Evolutionary conservation across 441 rosid species (phyloP).

Genomic region (Erodium moschatum): DNA sequence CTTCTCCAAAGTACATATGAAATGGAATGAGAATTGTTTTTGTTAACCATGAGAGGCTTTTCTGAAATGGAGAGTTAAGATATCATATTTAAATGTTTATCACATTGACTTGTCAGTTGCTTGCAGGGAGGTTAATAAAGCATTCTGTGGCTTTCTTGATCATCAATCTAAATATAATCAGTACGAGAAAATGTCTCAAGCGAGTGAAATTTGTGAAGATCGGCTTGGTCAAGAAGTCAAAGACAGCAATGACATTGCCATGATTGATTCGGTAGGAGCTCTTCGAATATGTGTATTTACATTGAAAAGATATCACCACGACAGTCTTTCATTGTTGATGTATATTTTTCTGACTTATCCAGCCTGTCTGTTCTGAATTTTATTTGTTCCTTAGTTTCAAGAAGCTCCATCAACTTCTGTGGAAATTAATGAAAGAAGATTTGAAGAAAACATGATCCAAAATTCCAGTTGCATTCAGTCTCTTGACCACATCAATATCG

Average conservation of each 20-base stretch:
- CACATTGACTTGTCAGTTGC: not conserved
- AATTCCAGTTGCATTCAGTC: constrained; percentile 20
- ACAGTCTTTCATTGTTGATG: too few species aligned
- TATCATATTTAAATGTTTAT: not conserved
- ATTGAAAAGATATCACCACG: too few species aligned
- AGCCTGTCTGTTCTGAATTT: constrained; percentile 1
- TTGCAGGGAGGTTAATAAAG: constrained; percentile 75
- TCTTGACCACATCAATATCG: constrained; percentile 31
- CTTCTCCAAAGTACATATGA: not conserved
- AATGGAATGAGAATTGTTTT: not conserved
- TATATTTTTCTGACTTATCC: not conserved
- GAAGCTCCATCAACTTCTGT: constrained; percentile 30
- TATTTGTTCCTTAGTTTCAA: constrained; percentile 22
- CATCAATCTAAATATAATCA: constrained; percentile 33
- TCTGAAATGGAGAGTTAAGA: too few species aligned
- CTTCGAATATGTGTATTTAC: constrained; percentile 6
- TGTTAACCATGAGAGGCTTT: not conserved
- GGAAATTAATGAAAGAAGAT: constrained; percentile 29
- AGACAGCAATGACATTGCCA: constrained; percentile 21
- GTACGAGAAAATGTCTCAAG: constrained; percentile 28
- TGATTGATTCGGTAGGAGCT: constrained; percentile 25
- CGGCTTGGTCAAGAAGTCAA: constrained; percentile 23
- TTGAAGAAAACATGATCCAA: constrained; percentile 15
- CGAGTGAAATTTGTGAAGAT: constrained; percentile 23
- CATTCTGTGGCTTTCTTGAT: constrained; percentile 72